These are phyloP conservation scores for Rhizopogon vesiculosus DNA, from an alignment of 768 basidiomycete species.

Conservation along the genomic window DNA sequence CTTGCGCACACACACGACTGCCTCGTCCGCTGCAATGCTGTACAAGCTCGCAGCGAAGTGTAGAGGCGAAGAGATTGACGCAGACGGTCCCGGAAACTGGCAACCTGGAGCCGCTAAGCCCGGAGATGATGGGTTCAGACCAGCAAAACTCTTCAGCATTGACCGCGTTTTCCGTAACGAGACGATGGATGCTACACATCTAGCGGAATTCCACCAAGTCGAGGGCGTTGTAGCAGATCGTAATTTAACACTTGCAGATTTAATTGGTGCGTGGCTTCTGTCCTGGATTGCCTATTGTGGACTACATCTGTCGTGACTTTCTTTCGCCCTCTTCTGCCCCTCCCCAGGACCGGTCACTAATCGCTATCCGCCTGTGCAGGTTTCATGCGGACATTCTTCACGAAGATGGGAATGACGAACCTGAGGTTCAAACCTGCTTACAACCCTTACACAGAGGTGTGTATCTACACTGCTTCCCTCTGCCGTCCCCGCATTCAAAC, in stretches of 20 bases:
- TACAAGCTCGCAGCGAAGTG: constrained; percentile 88
- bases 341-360: not conserved
- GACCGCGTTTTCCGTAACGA: constrained; percentile 99
- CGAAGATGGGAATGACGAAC: constrained; percentile 93
- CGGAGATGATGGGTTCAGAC: constrained; percentile 72
- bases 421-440: constrained; percentile 98
- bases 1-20: constrained; percentile 95
- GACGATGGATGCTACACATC: constrained; percentile 95
- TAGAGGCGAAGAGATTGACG: constrained; percentile 48
- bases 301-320: not conserved
- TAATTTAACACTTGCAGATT: constrained; percentile 85
- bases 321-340: not conserved
- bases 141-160: constrained; percentile 94
- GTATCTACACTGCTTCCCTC: constrained; percentile 2
- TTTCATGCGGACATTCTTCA: constrained; percentile 98
- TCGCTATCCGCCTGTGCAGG: constrained; percentile 39
- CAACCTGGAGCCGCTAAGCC: constrained; percentile 9
- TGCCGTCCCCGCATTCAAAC: not conserved
- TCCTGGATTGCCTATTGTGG: not conserved
- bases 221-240: constrained; percentile 98
- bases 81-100: constrained; percentile 8
- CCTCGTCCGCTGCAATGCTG: constrained; percentile 90
- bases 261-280: constrained; percentile 65
- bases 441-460: constrained; percentile 95
- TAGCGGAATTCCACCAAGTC: constrained; percentile 99